phyloP scores from a whole-genome alignment of 768 basidiomycete genomes.

The Cubamyces lactineus region DNA sequence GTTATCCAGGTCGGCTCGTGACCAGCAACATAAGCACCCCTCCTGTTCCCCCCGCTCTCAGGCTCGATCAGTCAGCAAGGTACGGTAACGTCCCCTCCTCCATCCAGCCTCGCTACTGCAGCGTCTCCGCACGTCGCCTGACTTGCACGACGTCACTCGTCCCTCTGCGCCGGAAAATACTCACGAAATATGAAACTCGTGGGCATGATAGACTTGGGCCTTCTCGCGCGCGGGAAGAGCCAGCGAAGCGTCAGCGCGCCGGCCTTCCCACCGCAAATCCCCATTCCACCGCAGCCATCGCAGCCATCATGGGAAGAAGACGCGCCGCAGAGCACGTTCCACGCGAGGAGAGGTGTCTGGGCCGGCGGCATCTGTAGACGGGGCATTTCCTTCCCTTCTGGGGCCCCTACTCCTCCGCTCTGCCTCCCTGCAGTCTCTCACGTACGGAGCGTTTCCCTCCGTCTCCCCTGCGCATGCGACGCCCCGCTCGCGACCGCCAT shows the following conservation, averaged over 20 bases:
- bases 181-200: background rate
- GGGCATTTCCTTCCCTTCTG: slow-evolving; percentile 12
- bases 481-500: background rate
- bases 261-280: slow-evolving; percentile 6
- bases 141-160: background rate
- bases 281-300: slow-evolving; percentile 2
- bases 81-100: background rate
- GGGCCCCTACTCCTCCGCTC: slow-evolving; percentile 11
- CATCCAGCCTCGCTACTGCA: background rate
- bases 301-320: slow-evolving; percentile 8
- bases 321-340: background rate
- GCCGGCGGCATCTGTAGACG: slow-evolving; percentile 12
- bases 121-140: background rate
- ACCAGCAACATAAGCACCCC: background rate
- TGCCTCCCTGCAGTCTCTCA: background rate
- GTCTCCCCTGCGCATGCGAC: background rate
- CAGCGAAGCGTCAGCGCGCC: background rate
- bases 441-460: background rate
- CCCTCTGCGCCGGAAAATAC: background rate
- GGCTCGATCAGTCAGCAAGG: background rate
- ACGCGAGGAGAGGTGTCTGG: slow-evolving; percentile 12
- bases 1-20: background rate
- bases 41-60: background rate
- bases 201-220: slow-evolving; percentile 9
- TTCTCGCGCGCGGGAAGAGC: background rate